Evolutionary conservation across 2,329 filamentous ascomycete genomes (phyloP).

Genomic region (Hawksworthiomyces lignivorus): DNA sequence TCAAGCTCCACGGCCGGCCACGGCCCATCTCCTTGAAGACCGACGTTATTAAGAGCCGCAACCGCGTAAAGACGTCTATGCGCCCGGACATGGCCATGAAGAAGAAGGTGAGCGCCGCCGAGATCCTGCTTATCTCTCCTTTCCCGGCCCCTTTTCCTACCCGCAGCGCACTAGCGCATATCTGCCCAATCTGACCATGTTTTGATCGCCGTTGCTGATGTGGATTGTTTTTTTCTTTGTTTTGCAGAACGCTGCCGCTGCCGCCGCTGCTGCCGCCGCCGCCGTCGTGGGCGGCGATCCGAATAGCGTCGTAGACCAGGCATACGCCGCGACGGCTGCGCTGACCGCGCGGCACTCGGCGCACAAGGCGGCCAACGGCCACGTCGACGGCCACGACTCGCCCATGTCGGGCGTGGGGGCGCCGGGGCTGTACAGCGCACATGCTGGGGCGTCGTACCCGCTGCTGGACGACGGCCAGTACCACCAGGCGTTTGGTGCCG

Average conservation of each 20-base stretch:
- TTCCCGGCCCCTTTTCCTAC: no score
- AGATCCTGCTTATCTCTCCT: not conserved
- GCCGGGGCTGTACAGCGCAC: conserved; percentile 65
- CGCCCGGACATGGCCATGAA: conserved; percentile 70
- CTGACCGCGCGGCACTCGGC: conserved; percentile 51
- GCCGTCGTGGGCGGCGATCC: conserved; percentile 31
- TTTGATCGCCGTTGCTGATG: not conserved
- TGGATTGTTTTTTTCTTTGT: not conserved
- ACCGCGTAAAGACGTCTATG: conserved; percentile 79
- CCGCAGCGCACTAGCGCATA: no score
- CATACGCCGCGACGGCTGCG: conserved; percentile 43
- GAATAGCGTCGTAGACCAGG: conserved; percentile 54
- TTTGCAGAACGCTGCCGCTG: conserved; percentile 11
- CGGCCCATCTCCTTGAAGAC: conserved; percentile 96
- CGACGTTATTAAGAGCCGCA: conserved; percentile 98
- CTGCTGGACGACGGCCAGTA: conserved; percentile 66
- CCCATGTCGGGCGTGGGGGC: conserved; percentile 74
- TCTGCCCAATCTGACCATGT: no score
- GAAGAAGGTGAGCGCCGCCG: conserved; percentile 59
- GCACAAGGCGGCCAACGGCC: conserved; percentile 64
- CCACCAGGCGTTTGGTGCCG: conserved; percentile 45
- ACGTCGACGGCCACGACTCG: conserved; percentile 67
- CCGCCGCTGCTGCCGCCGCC: conserved; percentile 12
- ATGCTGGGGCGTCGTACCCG: conserved; percentile 62
- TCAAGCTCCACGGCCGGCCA: conserved; percentile 90